These are phyloP conservation scores for Corylus americana DNA, from an alignment of 306 rosid genomes.

Conservation along the genomic window DNA sequence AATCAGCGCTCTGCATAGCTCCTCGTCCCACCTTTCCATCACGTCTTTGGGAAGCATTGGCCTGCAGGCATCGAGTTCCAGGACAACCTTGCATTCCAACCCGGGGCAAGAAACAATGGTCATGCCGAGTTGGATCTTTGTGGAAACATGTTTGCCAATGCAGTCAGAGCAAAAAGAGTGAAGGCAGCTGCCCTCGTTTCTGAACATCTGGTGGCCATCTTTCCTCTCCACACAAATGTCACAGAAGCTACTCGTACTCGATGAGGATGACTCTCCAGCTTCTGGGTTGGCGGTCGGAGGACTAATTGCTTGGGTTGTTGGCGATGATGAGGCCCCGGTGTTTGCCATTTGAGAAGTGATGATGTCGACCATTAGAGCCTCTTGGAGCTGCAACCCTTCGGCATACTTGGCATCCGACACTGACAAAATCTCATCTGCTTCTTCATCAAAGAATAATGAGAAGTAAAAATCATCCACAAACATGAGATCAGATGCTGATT, in stretches of 20 bases:
- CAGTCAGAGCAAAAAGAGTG: constrained; percentile 60
- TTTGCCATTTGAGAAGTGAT: constrained; percentile 1
- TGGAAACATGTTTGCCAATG: constrained; percentile 45
- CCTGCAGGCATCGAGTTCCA: constrained; percentile 47
- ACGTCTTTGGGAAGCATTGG: constrained; percentile 43
- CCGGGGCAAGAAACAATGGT: constrained; percentile 50
- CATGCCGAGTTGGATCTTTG: constrained; percentile 45
- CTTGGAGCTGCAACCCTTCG: constrained; percentile 51
- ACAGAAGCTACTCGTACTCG: constrained; percentile 19
- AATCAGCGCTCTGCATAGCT: constrained; percentile 41
- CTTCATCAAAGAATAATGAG: constrained; percentile 31
- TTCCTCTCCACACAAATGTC: constrained; percentile 51
- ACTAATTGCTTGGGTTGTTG: background rate
- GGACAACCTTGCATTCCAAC: constrained; percentile 39
- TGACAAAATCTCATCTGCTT: background rate
- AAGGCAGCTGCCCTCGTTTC: constrained; percentile 25
- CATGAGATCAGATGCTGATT: background rate
- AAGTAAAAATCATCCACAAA: constrained; percentile 41
- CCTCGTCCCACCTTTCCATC: constrained; percentile 48
- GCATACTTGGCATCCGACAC: constrained; percentile 45
- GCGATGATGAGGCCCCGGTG: background rate
- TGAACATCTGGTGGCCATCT: constrained; percentile 33
- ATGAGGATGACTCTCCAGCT: constrained; percentile 11
- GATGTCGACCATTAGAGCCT: constrained; percentile 36
- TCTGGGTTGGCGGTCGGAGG: background rate